A percentile compares a stretch with the other conserved stretches of the same genome.
Evolutionary conservation across 129 eudicot genomes (phyloP).

Genomic region (Glebionis coronaria): DNA sequence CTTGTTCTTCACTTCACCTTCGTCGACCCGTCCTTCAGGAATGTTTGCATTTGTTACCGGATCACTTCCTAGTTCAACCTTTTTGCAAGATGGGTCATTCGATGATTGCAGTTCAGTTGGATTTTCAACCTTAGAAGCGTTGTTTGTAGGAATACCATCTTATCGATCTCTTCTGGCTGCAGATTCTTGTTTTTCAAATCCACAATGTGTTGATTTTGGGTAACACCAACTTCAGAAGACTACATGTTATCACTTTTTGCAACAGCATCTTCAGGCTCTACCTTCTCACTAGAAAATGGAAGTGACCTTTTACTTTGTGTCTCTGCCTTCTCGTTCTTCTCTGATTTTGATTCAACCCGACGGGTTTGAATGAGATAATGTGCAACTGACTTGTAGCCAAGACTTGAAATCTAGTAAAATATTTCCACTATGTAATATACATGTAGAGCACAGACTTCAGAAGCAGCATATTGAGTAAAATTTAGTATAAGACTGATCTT

Average conservation of each 20-base stretch:
- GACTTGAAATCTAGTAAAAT: too few relatives aligned
- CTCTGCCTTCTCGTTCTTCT: conserved; percentile 13
- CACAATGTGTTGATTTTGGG: not conserved
- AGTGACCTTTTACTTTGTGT: conserved; percentile 53
- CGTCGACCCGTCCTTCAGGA: not conserved
- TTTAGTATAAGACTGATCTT: not conserved
- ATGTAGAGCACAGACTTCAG: too few relatives aligned
- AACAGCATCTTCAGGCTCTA: conserved; percentile 17
- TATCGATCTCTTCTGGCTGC: not conserved
- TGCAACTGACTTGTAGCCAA: too few relatives aligned
- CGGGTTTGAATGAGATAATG: conserved; percentile 84
- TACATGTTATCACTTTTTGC: too few relatives aligned
- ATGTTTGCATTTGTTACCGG: not conserved
- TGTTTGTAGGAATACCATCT: not conserved
- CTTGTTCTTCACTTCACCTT: conserved; percentile 9
- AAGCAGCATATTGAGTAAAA: too few relatives aligned
- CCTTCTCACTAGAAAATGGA: too few relatives aligned
- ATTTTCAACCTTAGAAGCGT: conserved; percentile 1
- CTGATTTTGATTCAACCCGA: conserved; percentile 31
- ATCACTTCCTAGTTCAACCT: conserved; percentile 4
- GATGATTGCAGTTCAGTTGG: conserved; percentile 10
- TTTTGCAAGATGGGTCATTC: not conserved
- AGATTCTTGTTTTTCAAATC: not conserved
- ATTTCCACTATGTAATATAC: conserved; percentile 28
- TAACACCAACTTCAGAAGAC: too few relatives aligned